Base-by-base conservation (phyloP, 495 filamentous ascomycete genomes). In the Penicillium pulvis region DNA sequence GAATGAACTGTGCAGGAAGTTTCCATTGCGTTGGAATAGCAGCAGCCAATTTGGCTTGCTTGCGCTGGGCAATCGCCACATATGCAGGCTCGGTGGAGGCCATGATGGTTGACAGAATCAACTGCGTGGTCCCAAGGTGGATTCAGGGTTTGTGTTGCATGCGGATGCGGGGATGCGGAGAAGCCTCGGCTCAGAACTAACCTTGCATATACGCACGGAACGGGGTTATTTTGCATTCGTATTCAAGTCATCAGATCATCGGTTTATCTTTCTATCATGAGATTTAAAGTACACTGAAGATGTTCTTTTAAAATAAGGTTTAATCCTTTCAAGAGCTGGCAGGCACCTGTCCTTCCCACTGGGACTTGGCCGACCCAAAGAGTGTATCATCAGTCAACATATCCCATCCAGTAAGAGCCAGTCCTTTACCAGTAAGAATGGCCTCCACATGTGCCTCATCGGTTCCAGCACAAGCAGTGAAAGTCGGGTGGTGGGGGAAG, bases 401-500 rank as follows among this genome's bases (percentile, higher is more conserved):
- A 52, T 86, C 83, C 45, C 83, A 68, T 1, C 79, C 84, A 9
- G 73, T 78, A 17, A 80, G 72, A 0, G 84, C 83, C 47, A 87
- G 57, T 0, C 74, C 81, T 60, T 86, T 87, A 2, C 75, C 85
- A 20, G 81, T 82, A 14, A 80, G 67, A 44, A 86, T 56, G 35
- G 81, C 79, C 50, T 77, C 71, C 16, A 63, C 66, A 64, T 85
- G 84, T 4, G 83, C 81, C 45, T 70, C 72, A 51, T 71, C 75
- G 0, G 81, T 87, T n/a, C 83, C 81, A 3, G 84, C 81, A 0
- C 81, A 78, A 12, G 73, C 69, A 31, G 82, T 79, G 71, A 88
- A 90, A 2, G 78, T 78, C 0, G 83, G 81, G 60, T 78, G 86
- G 63, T 90, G 87, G 9, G 78, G 82, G n/a, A 77, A 80, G 3